A percentile compares a stretch with the other conserved stretches of the same genome.
phyloP scores from a whole-genome alignment of 2,329 filamentous ascomycete genomes.

The Penicillium vulpinum region DNA sequence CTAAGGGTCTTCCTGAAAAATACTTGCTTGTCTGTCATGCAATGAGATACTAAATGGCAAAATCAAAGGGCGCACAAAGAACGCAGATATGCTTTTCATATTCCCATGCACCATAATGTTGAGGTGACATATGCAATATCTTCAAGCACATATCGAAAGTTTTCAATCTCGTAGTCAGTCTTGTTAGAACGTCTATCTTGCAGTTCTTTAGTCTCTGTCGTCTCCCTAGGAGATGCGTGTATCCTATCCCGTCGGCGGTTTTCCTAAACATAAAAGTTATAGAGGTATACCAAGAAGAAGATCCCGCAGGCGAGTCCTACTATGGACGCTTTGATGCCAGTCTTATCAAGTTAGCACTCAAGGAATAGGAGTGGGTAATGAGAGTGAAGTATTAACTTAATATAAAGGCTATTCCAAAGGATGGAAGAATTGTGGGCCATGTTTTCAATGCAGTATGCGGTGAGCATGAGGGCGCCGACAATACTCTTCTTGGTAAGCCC shows the following conservation, averaged over 20 bases:
- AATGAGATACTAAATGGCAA: conserved; percentile 25
- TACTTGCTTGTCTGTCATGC: conserved; percentile 37
- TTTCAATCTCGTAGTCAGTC: conserved; percentile 38
- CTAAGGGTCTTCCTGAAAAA: conserved; percentile 33
- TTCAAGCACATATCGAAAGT: conserved; percentile 38
- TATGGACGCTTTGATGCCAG: conserved; percentile 35
- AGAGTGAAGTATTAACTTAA: conserved; percentile 21
- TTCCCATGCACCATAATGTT: background rate
- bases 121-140: background rate
- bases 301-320: conserved; percentile 31
- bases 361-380: background rate
- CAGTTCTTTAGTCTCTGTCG: conserved; percentile 29
- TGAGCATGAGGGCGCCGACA: conserved; percentile 51
- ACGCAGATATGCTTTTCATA: too few species aligned
- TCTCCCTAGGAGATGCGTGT: conserved; percentile 26
- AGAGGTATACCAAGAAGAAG: conserved; percentile 32
- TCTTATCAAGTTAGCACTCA: conserved; percentile 21
- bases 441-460: conserved; percentile 41
- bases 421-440: conserved; percentile 37
- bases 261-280: conserved; percentile 32
- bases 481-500: conserved; percentile 40
- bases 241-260: conserved; percentile 32
- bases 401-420: conserved; percentile 34
- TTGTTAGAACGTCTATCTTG: conserved; percentile 36
- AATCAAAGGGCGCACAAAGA: conserved; percentile 15